These are phyloP conservation scores for Ustilaginoidea virens DNA, from an alignment of 2,329 filamentous ascomycete genomes.

Conservation along the genomic window DNA sequence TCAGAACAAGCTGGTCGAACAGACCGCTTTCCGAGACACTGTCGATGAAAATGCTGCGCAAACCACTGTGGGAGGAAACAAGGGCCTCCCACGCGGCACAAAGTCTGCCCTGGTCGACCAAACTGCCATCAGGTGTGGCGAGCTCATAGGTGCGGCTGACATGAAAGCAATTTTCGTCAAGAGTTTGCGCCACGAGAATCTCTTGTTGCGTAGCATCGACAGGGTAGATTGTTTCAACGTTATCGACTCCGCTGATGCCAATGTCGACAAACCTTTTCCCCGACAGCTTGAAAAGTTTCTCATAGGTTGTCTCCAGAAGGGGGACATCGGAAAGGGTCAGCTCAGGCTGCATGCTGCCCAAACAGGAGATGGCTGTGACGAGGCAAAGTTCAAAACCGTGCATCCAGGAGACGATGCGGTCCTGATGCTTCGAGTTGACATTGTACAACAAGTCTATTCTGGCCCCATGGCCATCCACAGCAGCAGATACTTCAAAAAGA, in stretches of 20 bases:
- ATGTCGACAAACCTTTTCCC: slow-evolving; percentile 23
- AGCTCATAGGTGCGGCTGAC: slow-evolving; percentile 33
- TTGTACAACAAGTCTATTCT: slow-evolving; percentile 31
- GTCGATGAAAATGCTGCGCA: slow-evolving; percentile 36
- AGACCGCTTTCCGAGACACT: slow-evolving; percentile 31
- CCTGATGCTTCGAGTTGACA: slow-evolving; percentile 22
- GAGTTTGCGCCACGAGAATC: slow-evolving; percentile 30
- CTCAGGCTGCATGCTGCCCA: slow-evolving; percentile 26
- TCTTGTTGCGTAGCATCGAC: slow-evolving; percentile 32
- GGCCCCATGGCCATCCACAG: slow-evolving; percentile 25
- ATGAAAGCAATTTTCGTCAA: slow-evolving; percentile 24
- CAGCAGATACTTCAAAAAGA: slow-evolving; percentile 34
- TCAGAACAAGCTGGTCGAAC: slow-evolving; percentile 34
- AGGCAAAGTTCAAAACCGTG: slow-evolving; percentile 29
- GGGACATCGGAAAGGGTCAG: slow-evolving; percentile 35
- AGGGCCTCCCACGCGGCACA: slow-evolving; percentile 35
- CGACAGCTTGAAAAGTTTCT: slow-evolving; percentile 28
- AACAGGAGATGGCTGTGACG: slow-evolving; percentile 24
- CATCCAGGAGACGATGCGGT: slow-evolving; percentile 30
- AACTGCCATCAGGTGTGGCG: slow-evolving; percentile 17
- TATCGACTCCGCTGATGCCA: slow-evolving; percentile 23
- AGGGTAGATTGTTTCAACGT: slow-evolving; percentile 34
- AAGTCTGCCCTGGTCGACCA: slow-evolving; percentile 27
- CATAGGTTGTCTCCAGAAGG: slow-evolving; percentile 29
- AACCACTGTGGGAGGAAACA: slow-evolving; percentile 25